Evolutionary conservation across 331 rosid genomes (phyloP).

Genomic region (Erythrophleum ivorense): DNA sequence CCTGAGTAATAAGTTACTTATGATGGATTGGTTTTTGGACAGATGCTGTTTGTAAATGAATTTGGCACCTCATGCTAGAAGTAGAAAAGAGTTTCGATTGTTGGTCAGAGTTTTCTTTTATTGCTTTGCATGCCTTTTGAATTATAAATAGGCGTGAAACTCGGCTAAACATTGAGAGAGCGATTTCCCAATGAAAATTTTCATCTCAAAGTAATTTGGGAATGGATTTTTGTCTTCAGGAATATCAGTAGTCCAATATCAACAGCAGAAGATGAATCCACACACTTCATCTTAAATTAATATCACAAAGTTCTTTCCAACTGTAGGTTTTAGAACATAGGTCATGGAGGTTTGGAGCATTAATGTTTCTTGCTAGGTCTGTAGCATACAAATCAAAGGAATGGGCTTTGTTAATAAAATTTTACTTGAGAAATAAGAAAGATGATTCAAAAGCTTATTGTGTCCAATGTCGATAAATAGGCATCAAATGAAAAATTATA

Average conservation of each 20-base stretch:
- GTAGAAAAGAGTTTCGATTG: not conserved
- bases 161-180: constrained; percentile 8
- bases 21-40: constrained; percentile 27
- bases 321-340: not conserved
- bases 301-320: not conserved
- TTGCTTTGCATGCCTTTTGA: constrained; percentile 10
- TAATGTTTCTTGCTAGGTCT: not conserved
- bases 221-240: not conserved
- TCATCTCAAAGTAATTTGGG: not conserved
- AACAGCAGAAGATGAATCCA: constrained; percentile 30
- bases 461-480: not conserved
- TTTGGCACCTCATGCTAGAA: constrained; percentile 20
- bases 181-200: not conserved
- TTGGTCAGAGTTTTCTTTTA: constrained; percentile 13
- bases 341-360: not conserved
- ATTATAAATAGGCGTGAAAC: constrained; percentile 2
- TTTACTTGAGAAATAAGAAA: not conserved
- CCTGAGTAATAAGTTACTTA: constrained; percentile 16
- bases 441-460: not conserved
- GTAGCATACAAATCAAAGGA: not conserved
- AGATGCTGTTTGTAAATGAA: constrained; percentile 16
- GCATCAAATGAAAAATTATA: not conserved
- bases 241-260: constrained; percentile 1
- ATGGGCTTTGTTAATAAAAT: not conserved
- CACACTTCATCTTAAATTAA: constrained; percentile 1